Base-by-base conservation (phyloP, 345 rosid species). In the Acer negundo region DNA sequence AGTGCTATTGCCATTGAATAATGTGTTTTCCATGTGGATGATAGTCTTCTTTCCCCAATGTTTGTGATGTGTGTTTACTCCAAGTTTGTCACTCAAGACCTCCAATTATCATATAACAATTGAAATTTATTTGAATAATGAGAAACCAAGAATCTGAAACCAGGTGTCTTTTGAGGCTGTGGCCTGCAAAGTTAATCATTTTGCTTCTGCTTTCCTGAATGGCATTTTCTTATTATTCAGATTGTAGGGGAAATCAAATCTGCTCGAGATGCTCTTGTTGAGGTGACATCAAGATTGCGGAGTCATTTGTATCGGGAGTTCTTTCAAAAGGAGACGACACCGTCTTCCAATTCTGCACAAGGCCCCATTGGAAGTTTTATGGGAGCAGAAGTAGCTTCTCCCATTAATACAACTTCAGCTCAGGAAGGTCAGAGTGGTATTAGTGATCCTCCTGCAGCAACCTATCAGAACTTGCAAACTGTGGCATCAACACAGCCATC, bases 201-300 rank as follows among this genome's bases (percentile, higher is more conserved):
- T 6, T 65, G n/a, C 67, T 58, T 68, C 76, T 15, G 58, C 31
- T 47, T 66, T 69, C 76, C 74, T 80, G 51, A 83, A 69, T 72
- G 68, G 35, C 47, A 62, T 73, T 71, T 74, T 82, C 17, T 62
- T 80, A 42, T 69, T 20, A 3, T 75, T 70, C 92, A 96, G 99
- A 97, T 97, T 77, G 88, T 87, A 72, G 99, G 99, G 46, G 99
- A 97, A 79, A 93, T 97, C 77, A 89, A 44, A 83, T 91, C 94
- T 64, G 98, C 98, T 73, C 90, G 99, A 62, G 86, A 90, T 70
- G 99, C 98, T 79, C 98, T 97, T 79, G 89, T 94, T 70, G 98
- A 94, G 84, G 84, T 97, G 86, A 94, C 99, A 3, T 88, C 91
- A 62, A 82, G 86, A 70, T 68, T 97, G 69, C 87, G 93, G 71